Conservation (phyloP, 176 grass and related monocot species). For the Ananas comosus region DNA sequence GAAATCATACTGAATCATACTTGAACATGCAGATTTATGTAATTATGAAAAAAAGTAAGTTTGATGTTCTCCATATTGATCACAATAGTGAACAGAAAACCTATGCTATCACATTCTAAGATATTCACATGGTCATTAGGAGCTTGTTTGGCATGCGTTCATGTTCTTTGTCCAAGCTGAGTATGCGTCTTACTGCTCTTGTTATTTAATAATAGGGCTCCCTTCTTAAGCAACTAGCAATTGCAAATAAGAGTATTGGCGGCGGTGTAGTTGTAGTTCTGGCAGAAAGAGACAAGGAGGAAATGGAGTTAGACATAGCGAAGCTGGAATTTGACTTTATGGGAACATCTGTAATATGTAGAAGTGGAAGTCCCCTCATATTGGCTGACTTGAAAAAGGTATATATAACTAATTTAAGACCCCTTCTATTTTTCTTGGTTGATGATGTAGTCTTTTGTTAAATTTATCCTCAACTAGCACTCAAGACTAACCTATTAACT, state of each 20-base stretch:
- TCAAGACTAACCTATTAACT: too few relatives aligned
- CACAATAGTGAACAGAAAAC: not conserved
- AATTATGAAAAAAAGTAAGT: too few relatives aligned
- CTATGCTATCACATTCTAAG: not conserved
- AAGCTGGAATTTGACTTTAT: constrained; percentile 98
- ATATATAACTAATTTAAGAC: not conserved
- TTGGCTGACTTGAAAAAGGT: constrained; percentile 91
- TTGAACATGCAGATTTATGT: too few relatives aligned
- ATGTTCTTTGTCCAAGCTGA: not conserved
- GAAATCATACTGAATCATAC: too few relatives aligned
- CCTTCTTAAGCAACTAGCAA: constrained; percentile 96
- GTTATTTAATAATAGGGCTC: constrained; percentile 47
- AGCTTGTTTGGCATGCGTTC: not conserved
- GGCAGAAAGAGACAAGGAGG: constrained; percentile 95
- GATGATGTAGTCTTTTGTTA: constrained; percentile 14
- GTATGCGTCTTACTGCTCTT: constrained; percentile 13
- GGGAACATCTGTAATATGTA: constrained; percentile 96
- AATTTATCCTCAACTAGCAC: constrained; percentile 4
- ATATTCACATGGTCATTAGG: not conserved
- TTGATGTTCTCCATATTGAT: not conserved
- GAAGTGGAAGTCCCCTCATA: constrained; percentile 92
- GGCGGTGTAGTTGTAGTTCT: constrained; percentile 95
- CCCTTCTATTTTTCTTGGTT: not conserved
- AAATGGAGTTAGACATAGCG: constrained; percentile 97
- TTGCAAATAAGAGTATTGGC: constrained; percentile 97